Evolutionary conservation across 2,329 filamentous ascomycete genomes (phyloP).

Genomic region (Pseudogymnoascus sp.): DNA sequence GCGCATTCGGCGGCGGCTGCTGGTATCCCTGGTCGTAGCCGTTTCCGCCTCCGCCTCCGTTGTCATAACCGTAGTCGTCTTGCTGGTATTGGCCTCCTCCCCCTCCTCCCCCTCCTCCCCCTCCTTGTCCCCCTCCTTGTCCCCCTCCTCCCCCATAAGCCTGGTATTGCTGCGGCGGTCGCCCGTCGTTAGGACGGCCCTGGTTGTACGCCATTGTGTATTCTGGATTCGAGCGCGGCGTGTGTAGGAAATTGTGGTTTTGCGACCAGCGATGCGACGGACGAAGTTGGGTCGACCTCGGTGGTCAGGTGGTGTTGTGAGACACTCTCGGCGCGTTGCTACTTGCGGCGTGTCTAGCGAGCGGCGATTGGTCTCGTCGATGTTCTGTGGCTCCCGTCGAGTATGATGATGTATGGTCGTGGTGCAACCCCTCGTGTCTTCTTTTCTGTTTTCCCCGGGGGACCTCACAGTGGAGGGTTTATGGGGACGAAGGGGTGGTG

Average conservation of each 20-base stretch:
- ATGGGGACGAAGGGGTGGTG: background rate
- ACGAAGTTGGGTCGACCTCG: background rate
- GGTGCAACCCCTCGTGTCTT: background rate
- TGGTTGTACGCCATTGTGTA: background rate
- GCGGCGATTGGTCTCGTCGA: background rate
- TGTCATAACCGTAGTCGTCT: background rate
- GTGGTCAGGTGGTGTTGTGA: background rate
- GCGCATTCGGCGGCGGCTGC: slow-evolving; percentile 1
- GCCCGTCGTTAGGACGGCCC: background rate
- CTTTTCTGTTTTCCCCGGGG: background rate
- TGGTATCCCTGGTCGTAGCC: slow-evolving; percentile 4
- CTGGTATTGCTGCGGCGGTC: background rate
- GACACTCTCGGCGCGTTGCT: background rate
- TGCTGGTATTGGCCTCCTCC: slow-evolving; percentile 4
- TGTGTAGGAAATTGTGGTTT: background rate
- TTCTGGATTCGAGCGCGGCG: background rate
- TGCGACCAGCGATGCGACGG: background rate
- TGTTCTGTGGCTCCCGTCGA: background rate
- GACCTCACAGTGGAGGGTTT: background rate
- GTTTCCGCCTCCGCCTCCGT: background rate
- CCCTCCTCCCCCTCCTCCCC: background rate
- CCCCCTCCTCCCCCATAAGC: background rate
- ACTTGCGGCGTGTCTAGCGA: background rate
- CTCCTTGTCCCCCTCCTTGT: background rate
- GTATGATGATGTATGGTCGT: background rate